Conservation (phyloP, 345 rosid genomes). For the Eucalyptus cloeziana region DNA sequence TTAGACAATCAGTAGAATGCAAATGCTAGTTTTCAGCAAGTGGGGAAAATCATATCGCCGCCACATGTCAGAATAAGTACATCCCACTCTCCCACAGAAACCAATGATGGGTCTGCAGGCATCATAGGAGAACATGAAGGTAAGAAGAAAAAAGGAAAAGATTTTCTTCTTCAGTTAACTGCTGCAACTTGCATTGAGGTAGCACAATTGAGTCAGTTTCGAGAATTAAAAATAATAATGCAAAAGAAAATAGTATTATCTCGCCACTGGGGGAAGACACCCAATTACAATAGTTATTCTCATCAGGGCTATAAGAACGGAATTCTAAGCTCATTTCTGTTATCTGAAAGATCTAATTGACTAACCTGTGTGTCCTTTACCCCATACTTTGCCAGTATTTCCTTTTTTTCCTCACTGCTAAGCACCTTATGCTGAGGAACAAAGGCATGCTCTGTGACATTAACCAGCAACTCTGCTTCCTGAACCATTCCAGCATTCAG, state of each 20-base stretch:
- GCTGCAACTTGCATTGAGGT: background rate
- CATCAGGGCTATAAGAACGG: background rate
- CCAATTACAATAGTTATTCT: background rate
- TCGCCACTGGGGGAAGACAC: too few relatives aligned
- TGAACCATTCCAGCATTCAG: conserved; percentile 1
- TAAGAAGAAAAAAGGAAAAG: background rate
- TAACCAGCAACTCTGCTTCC: conserved; percentile 41
- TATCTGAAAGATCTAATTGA: background rate
- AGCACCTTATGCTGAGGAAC: conserved; percentile 39
- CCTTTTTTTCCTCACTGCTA: conserved; percentile 36
- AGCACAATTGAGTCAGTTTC: background rate
- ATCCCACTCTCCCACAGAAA: background rate
- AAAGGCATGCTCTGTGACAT: conserved; percentile 37
- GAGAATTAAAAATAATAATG: background rate
- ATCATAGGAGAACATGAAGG: background rate
- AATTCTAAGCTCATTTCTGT: background rate
- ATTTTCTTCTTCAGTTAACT: background rate
- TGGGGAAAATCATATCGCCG: background rate
- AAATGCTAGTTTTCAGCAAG: background rate
- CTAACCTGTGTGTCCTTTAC: conserved; percentile 46
- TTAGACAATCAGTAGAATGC: background rate
- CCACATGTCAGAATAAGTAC: background rate
- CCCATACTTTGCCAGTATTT: conserved; percentile 25
- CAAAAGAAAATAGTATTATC: background rate
- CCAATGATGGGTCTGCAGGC: background rate